Conservation (phyloP, 164 flowering plant species). For the Houttuynia cordata region DNA sequence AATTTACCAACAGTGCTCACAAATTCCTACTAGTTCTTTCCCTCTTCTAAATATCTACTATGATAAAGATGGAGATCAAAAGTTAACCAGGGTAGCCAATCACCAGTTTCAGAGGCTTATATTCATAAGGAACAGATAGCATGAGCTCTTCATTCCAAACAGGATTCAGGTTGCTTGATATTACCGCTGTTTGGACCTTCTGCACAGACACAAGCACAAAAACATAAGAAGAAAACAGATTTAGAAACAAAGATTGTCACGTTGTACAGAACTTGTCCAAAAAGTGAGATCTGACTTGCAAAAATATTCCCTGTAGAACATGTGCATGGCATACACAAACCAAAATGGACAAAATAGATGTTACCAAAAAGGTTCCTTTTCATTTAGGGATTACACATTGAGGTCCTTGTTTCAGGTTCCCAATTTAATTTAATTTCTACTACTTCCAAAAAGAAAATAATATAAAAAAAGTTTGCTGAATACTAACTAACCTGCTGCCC, state of each 20-base stretch:
- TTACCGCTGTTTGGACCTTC: constrained; percentile 65
- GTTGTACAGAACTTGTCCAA: neutral
- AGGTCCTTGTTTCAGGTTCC: neutral
- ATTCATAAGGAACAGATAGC: constrained; percentile 83
- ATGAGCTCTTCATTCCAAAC: constrained; percentile 91
- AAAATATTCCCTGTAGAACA: too few relatives aligned
- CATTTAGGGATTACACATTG: neutral
- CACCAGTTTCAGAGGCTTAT: constrained; percentile 75
- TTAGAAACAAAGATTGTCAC: neutral
- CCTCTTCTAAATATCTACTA: neutral
- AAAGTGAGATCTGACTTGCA: neutral
- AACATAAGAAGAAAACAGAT: neutral
- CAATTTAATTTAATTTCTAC: too few relatives aligned
- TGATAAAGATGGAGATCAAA: neutral
- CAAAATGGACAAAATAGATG: too few relatives aligned
- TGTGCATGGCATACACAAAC: too few relatives aligned
- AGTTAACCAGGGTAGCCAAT: constrained; percentile 7
- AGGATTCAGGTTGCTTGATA: constrained; percentile 80
- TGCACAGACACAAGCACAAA: constrained; percentile 9
- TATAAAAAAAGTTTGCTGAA: neutral
- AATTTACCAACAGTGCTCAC: too few relatives aligned
- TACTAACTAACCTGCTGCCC: constrained; percentile 56
- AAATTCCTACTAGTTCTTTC: too few relatives aligned
- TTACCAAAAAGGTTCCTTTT: neutral
- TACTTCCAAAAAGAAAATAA: neutral